Base-by-base conservation (phyloP, 345 rosid genomes). In the Acer saccharum region DNA sequence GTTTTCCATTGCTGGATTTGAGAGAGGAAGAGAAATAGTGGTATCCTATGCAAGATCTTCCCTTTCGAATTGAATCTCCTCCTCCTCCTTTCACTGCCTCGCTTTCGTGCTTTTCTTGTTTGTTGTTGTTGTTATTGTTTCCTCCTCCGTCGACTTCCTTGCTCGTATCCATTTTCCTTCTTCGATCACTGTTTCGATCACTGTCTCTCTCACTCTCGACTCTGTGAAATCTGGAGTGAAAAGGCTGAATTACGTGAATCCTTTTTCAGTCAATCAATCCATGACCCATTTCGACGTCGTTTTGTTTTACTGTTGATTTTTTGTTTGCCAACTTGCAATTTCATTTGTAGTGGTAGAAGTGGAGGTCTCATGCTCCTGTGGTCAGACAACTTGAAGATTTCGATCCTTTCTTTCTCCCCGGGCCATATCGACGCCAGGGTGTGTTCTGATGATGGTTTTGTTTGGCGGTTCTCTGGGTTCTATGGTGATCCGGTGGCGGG, bases 21-120 rank as follows among this genome's bases (percentile, higher is more conserved):
- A 90, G 94, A 70, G 69, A 32, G 68, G 94, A 86, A 20, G 88
- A 81, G 82, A 89, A 89, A 78, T 84, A 88, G 21, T 87, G 81
- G 80, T 81, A 87, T 35, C 94, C 94, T 81, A 81, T 88, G 79
- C 97, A 92, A 21, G 93, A 89, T 88, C 85, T 90, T 71, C 85
- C 92, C 69, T 81, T 82, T 41, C 69, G 80, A 79, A 76, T 21
- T 60, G 64, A 10, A 60, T 25, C 46, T 43, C 46, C 46, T 43
- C 46, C 44, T 41, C 44, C 46, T 74, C 80, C 87, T 44, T 73
- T 77, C 13, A 27, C 78, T 25, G 25, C 66, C 68, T 67, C 21
- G 27, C 17, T 76, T 68, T 27, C 48, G 18, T 64, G 44, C 76
- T 7, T 77, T 85, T 55, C 69, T 76, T 21, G 17, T 41, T 48